Conservation (phyloP, 805 yeast species). For the Candida morakotiae region DNA sequence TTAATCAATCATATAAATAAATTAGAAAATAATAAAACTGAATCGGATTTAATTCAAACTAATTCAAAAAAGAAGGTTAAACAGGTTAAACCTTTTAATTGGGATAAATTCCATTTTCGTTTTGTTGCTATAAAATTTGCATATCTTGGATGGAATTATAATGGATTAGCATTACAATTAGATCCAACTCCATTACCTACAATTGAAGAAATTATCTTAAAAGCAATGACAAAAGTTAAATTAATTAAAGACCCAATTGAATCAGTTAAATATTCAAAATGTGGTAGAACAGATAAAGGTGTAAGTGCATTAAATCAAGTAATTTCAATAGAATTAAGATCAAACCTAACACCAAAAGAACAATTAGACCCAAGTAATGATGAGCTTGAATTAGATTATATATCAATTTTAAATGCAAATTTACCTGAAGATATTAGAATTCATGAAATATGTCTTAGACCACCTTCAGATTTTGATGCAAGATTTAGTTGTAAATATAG, state of each 20-base stretch:
- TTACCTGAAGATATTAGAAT: slow-evolving; percentile 79
- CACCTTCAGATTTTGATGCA: slow-evolving; percentile 83
- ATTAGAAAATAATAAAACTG: slow-evolving; percentile 39
- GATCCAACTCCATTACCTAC: slow-evolving; percentile 80
- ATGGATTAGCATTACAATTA: slow-evolving; percentile 80
- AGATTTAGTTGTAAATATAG: slow-evolving; percentile 85
- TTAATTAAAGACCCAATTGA: slow-evolving; percentile 61
- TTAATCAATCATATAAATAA: slow-evolving; percentile 53
- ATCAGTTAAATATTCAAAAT: slow-evolving; percentile 71
- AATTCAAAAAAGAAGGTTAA: slow-evolving; percentile 7
- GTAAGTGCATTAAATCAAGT: slow-evolving; percentile 97
- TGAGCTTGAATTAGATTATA: slow-evolving; percentile 67
- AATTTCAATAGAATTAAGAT: slow-evolving; percentile 72
- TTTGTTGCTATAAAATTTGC: slow-evolving; percentile 79
- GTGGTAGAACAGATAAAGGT: slow-evolving; percentile 96
- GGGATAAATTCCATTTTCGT: slow-evolving; percentile 57
- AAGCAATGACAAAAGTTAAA: slow-evolving; percentile 65
- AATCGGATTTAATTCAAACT: not conserved
- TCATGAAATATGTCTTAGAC: slow-evolving; percentile 79
- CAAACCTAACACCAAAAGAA: slow-evolving; percentile 59
- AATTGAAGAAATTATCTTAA: slow-evolving; percentile 71
- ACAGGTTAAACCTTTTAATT: slow-evolving; percentile 54
- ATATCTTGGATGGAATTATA: slow-evolving; percentile 91
- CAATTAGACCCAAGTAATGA: slow-evolving; percentile 58
- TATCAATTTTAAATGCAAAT: slow-evolving; percentile 67